Evolutionary conservation across 306 rosid genomes (phyloP), one percentile per base, ranked within the genome.

Genomic region (Pterocarpus santalinus): DNA sequence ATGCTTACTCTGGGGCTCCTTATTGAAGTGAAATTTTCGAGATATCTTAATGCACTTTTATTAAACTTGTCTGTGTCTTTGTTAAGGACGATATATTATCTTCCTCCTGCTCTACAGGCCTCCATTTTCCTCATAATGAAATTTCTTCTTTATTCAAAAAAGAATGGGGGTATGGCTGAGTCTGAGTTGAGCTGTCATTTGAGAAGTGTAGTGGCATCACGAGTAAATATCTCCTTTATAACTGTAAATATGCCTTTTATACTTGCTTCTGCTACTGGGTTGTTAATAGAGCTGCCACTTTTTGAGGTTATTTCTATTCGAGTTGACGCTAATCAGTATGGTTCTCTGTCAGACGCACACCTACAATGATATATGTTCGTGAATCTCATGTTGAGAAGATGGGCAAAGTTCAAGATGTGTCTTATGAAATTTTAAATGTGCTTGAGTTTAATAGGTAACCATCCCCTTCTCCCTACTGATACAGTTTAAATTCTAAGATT

Each of bases 401-500:
- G 65, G 98, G 98, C 44, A 85, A 79, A 80, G 67, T 86, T 51
- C 90, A 90, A 90, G 98, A 92, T 81, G 84, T 82, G 79, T 65
- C 93, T 78, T 94, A 94, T 35, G 98, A 94, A 87, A 91, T 94
- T 90, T 86, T 94, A 75, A 94, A 94, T 85, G 98, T 94, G 36
- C 98, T 94, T 2, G 98, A 94, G 89, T 94, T 94, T 85, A 94
- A 94, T 77, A 94, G 98, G 98, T 94, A 63, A 15, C 60, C n/a
- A 9, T 75, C 41, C 58, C 64, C 32, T 78, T 49, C 70, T 38
- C 77, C 60, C 38, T 49, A 52, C 39, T 6, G 56, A 47, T 49
- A 39, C 44, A 11, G n/a, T 65, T 76, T 3, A 56, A 15, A 38
- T 61, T 71, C 47, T 67, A 57, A 46, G 57, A 52, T 49, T 60